These are phyloP conservation scores for Euphorbia pulcherrima DNA, from an alignment of 345 rosid species.

Conservation along the genomic window DNA sequence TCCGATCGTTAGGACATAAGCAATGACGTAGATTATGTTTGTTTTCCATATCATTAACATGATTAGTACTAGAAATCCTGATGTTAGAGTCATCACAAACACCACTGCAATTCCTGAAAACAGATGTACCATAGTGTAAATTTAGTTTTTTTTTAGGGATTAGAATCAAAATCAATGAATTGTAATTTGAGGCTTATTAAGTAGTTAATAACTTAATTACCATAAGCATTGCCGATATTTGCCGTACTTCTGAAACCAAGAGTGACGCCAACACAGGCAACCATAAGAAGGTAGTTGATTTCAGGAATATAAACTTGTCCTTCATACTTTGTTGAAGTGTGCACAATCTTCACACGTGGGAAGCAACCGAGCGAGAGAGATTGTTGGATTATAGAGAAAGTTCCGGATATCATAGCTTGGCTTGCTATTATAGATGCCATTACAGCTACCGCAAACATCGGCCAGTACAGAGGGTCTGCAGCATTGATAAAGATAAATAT, in stretches of 20 bases:
- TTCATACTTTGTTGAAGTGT: constrained; percentile 42
- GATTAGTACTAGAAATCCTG: constrained; percentile 38
- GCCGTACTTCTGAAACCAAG: constrained; percentile 38
- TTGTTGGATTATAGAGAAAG: constrained; percentile 60
- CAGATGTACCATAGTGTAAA: neutral
- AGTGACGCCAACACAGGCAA: constrained; percentile 49
- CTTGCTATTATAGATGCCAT: constrained; percentile 53
- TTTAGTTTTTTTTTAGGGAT: too few species aligned
- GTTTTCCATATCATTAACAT: constrained; percentile 58
- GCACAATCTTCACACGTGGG: constrained; percentile 57
- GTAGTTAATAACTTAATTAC: too few species aligned
- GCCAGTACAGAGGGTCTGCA: constrained; percentile 48
- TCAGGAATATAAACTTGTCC: constrained; percentile 66
- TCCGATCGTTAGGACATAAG: constrained; percentile 28
- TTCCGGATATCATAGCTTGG: constrained; percentile 57
- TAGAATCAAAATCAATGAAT: neutral
- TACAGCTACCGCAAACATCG: constrained; percentile 49
- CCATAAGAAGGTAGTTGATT: constrained; percentile 49
- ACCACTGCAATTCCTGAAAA: constrained; percentile 51
- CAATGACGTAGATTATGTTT: constrained; percentile 29
- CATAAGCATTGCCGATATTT: constrained; percentile 65
- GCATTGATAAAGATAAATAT: constrained; percentile 3
- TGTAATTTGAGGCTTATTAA: neutral
- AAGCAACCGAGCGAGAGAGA: constrained; percentile 57
- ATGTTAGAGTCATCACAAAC: constrained; percentile 47